These are phyloP conservation scores for Monosporascus sp. DNA, from an alignment of 2,329 filamentous ascomycete genomes.

Conservation along the genomic window DNA sequence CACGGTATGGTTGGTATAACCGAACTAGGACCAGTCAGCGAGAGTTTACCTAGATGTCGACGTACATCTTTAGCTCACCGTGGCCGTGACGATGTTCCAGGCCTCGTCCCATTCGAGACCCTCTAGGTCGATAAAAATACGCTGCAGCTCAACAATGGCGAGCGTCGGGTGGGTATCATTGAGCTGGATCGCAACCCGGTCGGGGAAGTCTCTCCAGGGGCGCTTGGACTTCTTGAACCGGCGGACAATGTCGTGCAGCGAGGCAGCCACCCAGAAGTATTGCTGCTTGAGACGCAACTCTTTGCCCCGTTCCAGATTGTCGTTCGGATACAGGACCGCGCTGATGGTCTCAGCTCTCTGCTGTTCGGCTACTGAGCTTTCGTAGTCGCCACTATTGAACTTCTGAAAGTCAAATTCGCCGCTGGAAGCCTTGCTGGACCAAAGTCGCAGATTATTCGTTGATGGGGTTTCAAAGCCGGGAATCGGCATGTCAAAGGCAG, in stretches of 20 bases:
- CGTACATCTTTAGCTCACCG: conserved; percentile 38
- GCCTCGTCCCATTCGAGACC: conserved; percentile 90
- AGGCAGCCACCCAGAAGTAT: conserved; percentile 99
- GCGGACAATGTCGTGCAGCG: conserved; percentile 90
- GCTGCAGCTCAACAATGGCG: conserved; percentile 91
- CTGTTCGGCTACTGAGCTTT: conserved; percentile 95
- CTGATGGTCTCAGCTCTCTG: conserved; percentile 99
- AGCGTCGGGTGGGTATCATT: conserved; percentile 97
- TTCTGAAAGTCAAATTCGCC: conserved; percentile 99
- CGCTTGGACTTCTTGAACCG: conserved; percentile 97
- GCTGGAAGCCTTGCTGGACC: conserved; percentile 95
- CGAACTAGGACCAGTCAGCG: conserved; percentile 51
- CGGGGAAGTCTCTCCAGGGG: conserved; percentile 85
- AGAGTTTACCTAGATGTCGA: conserved; percentile 8
- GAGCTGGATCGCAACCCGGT: conserved; percentile 93
- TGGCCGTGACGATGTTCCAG: conserved; percentile 73
- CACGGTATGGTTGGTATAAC: conserved; percentile 98
- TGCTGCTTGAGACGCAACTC: conserved; percentile 97
- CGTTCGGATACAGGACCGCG: conserved; percentile 93
- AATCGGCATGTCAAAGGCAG: conserved; percentile 89
- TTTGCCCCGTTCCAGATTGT: conserved; percentile 93
- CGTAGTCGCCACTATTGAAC: conserved; percentile 97
- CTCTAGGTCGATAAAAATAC: conserved; percentile 84
- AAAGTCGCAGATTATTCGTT: conserved; percentile 93
- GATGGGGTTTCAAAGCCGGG: conserved; percentile 85